Evolutionary conservation across 768 basidiomycete species (phyloP), one percentile per base, ranked within the genome.

Genomic region (Suillus lakei): DNA sequence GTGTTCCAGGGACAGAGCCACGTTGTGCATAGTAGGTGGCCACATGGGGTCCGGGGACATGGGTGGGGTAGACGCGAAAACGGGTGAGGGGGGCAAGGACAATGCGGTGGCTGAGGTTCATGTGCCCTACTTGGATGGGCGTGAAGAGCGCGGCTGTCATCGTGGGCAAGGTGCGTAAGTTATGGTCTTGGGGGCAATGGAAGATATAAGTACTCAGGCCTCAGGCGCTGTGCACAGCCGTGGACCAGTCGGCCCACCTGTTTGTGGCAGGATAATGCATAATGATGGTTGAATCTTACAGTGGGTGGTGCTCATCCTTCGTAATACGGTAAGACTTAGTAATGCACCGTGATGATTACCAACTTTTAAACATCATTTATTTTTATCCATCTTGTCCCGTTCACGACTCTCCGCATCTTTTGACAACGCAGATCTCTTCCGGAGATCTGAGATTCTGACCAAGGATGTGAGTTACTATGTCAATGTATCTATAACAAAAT

Each of bases 21-120:
- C 80, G 76, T 58, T 81, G 81, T 15, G 74, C 62, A 61, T 82
- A 83, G 62, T 81, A 78, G 15, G 78, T 75, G 36, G 73, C 74
- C 13, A 76, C 72, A 12, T 79, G 63, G 0, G 73, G 72, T 5
- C 73, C 64, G 9, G 78, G 81, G 5, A 79, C 73, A 30, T 76
- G 71, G 5, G 59, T 50, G 4, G 64, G 63, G 39, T 71, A 70
- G 2, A 76, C 73, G 5, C 78, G 71, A 44, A 70, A 62, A 8
- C 81, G 78, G 1, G 80, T 81, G 23, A 80, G 68, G 2, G 80
- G 80, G 3, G 78, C 76, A 15, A 78, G 70, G 26, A 78, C 77
- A 23, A 81, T 68, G 21, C 80, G 78, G 66, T 81, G 81, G 7
- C 66, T 64, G 36, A 80, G 73, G 2, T 56, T 58, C 46, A 78